These are phyloP conservation scores for Plasmodium yoelii DNA, from an alignment of 169 alveolate species.

Conservation along the genomic window DNA sequence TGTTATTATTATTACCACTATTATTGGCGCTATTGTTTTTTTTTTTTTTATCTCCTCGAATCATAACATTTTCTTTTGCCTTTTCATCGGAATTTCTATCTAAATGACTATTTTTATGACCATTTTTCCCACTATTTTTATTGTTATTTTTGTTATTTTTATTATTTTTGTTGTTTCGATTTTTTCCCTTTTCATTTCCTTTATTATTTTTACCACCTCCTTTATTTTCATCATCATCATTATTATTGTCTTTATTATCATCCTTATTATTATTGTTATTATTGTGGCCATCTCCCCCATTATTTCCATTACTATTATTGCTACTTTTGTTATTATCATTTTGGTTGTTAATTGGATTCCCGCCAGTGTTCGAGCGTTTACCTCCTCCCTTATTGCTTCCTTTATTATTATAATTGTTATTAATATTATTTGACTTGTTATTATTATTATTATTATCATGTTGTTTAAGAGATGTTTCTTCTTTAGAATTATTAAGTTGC, in stretches of 20 bases:
- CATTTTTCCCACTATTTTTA: slow-evolving; percentile 4
- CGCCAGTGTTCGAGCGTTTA: not conserved
- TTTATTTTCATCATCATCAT: slow-evolving; percentile 4
- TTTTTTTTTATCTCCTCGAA: not conserved
- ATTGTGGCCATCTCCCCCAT: slow-evolving; percentile 1
- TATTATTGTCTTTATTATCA: not conserved
- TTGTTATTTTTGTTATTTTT: not conserved
- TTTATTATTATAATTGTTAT: slow-evolving; percentile 12
- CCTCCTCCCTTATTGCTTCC: slow-evolving; percentile 10
- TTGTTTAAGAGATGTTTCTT: not conserved
- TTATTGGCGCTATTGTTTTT: not conserved
- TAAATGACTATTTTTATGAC: slow-evolving; percentile 1
- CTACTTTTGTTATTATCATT: slow-evolving; percentile 11
- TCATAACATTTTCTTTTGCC: not conserved
- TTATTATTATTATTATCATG: slow-evolving; percentile 10
- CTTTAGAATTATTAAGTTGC: slow-evolving; percentile 11
- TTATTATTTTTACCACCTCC: slow-evolving; percentile 15
- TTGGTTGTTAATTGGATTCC: slow-evolving; percentile 1
- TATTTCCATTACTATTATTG: slow-evolving; percentile 6
- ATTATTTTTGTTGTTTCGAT: slow-evolving; percentile 4
- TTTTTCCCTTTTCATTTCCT: not conserved
- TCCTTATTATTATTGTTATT: slow-evolving; percentile 4
- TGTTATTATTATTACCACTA: not conserved
- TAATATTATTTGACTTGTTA: not conserved
- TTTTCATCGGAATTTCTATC: not conserved